Evolutionary conservation across 2,329 filamentous ascomycete genomes (phyloP), one percentile per base, ranked within the genome.

Genomic region (Sporothrix sp.): DNA sequence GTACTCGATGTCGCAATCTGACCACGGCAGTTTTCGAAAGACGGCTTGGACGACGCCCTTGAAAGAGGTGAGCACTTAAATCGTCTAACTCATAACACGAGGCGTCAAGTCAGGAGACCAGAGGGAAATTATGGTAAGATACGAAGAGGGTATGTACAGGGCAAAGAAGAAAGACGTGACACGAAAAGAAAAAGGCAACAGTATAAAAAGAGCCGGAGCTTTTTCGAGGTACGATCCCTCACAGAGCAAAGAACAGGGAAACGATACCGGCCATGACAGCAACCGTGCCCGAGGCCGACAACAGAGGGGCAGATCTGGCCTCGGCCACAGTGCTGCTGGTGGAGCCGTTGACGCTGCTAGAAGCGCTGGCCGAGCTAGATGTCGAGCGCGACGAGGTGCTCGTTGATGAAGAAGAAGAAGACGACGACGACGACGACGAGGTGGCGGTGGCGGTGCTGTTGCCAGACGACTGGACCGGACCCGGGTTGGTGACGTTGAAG

Each of bases 401-500:
- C 11, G 39, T 23, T 21, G 45, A 42, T n/a, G 21, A 9, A 3
- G 39, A 28, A 6, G 23, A 30, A 3, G 38, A 40, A 7, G 21
- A 23, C 9, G 20, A 20, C 39, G 39, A 20, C 23, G 35, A 38
- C 2, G 18, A 11, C 18, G 18, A 21, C 7, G 30, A 45, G 7
- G 40, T 13, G 27, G 40, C 32, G 45, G 20, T 38, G 21, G 13
- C 23, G 32, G 16, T 43, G 10, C 32, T 16, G 21, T 28, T 16
- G n/a, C 13, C 21, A 18, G 10, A 13, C 4, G 18, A n/a, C 28
- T 40, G 47, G 21, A 52, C 61, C 32, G 62, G 63, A 2, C 64
- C 65, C 7, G 63, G 53, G 55, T 69, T 69, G 6, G 66, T 57
- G 28, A 69, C 67, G 53, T 65, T 66, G 56, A 62, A 69, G 51